Conservation (phyloP, 106 monocot genomes). For the Apostasia shenzhenica region DNA sequence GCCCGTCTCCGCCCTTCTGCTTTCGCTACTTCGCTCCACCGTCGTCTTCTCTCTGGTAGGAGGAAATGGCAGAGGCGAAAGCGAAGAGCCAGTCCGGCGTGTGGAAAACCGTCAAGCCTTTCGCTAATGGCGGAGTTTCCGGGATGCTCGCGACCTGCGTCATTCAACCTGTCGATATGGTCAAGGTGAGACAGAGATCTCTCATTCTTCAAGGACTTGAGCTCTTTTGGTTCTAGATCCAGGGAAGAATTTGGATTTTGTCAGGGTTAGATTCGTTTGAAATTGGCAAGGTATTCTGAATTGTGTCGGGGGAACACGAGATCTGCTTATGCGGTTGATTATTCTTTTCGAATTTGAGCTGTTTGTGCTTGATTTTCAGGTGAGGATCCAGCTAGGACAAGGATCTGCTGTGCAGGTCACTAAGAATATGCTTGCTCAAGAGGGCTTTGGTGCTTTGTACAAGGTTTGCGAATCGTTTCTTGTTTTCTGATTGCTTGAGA, state of each 20-base stretch:
- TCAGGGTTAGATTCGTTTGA: neutral
- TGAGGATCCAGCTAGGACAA: conserved; percentile 88
- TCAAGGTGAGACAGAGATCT: conserved; percentile 36
- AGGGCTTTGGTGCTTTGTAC: conserved; percentile 70
- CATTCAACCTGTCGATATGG: conserved; percentile 84
- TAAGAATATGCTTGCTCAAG: conserved; percentile 76
- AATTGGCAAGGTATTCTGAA: neutral
- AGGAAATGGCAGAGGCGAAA: conserved; percentile 20
- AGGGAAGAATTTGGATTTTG: neutral
- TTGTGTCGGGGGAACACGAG: neutral
- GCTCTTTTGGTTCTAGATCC: neutral
- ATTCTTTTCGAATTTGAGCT: conserved; percentile 1
- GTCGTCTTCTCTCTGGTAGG: neutral
- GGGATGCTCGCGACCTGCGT: conserved; percentile 90
- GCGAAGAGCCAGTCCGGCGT: conserved; percentile 21
- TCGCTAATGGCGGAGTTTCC: conserved; percentile 64
- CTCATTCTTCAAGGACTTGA: neutral
- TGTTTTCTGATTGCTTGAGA: neutral
- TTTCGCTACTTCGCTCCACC: too few relatives aligned
- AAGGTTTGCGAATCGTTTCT: conserved; percentile 35
- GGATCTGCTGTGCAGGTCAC: conserved; percentile 78
- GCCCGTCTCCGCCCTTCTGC: neutral
- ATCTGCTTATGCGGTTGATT: neutral
- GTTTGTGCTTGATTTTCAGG: conserved; percentile 38
- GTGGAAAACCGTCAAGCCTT: conserved; percentile 69